phyloP scores from a whole-genome alignment of 139 green algal species.

The Picochlorum sp. region DNA sequence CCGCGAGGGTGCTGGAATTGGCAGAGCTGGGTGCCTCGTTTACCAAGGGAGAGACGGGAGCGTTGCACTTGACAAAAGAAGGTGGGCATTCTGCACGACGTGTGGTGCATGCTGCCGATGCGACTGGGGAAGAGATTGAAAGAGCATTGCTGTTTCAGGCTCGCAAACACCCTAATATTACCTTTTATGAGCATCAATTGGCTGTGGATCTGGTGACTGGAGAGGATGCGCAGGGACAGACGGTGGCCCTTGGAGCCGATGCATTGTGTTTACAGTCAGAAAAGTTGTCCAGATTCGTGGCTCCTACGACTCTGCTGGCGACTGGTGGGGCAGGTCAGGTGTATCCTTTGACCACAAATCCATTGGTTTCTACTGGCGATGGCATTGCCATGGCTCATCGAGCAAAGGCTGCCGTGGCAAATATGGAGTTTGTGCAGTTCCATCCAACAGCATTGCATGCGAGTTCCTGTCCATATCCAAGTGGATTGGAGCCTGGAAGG shows the following conservation, averaged over 20 bases:
- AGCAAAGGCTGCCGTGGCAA: conserved; percentile 65
- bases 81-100: conserved; percentile 85
- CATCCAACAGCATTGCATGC: conserved; percentile 82
- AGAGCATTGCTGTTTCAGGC: conserved; percentile 70
- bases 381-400: conserved; percentile 92
- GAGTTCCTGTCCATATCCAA: conserved; percentile 1
- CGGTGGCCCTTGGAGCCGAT: conserved; percentile 74
- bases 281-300: conserved; percentile 56
- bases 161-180: conserved; percentile 63
- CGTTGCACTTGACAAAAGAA: conserved; percentile 89
- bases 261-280: conserved; percentile 51
- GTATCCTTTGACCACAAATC: conserved; percentile 97
- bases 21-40: conserved; percentile 83
- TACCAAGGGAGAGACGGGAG: conserved; percentile 41
- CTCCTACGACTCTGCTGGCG: conserved; percentile 80
- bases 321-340: conserved; percentile 86
- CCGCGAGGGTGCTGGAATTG: conserved; percentile 80
- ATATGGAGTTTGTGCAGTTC: conserved; percentile 99
- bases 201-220: conserved; percentile 58
- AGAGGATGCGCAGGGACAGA: conserved; percentile 24
- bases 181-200: conserved; percentile 72
- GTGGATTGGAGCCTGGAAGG: conserved; percentile 4
- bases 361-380: conserved; percentile 87
- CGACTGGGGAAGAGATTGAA: conserved; percentile 91
- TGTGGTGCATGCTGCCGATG: conserved; percentile 92